A percentile compares a stretch with the other conserved stretches of the same genome.
These are phyloP conservation scores for Cystobasidium sp. DNA, from an alignment of 1,284 basidiomycete genomes.

Conservation along the genomic window DNA sequence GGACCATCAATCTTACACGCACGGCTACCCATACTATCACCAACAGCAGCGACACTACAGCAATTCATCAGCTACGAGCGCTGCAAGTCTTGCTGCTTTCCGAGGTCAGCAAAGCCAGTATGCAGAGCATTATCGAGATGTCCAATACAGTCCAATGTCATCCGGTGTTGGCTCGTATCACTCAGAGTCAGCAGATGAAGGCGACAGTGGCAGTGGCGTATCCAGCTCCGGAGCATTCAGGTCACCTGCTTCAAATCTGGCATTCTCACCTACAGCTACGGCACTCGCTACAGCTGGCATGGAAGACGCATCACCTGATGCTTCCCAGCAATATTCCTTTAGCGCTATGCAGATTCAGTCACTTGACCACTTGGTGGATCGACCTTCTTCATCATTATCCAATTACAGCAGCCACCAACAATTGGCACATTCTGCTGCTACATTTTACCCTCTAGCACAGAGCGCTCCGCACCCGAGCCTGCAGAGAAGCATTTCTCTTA, in stretches of 20 bases:
- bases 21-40: neutral
- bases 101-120: conserved; percentile 1
- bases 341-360: conserved; percentile 2
- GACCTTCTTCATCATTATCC: neutral
- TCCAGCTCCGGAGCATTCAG: neutral
- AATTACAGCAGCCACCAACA: neutral
- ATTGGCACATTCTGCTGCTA: neutral
- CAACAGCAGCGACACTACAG: conserved; percentile 14
- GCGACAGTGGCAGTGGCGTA: neutral
- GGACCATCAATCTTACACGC: no score
- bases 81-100: neutral
- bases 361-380: neutral
- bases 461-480: neutral
- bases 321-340: neutral
- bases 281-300: neutral
- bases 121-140: conserved; percentile 3
- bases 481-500: neutral
- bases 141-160: neutral
- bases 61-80: neutral
- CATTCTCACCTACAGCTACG: no score
- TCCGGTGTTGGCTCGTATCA: conserved; percentile 4
- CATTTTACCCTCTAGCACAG: no score
- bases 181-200: neutral
- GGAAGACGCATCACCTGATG: neutral
- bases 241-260: neutral